Base-by-base conservation (phyloP, 1,284 basidiomycete species). In the Boletus semigastroideus region DNA sequence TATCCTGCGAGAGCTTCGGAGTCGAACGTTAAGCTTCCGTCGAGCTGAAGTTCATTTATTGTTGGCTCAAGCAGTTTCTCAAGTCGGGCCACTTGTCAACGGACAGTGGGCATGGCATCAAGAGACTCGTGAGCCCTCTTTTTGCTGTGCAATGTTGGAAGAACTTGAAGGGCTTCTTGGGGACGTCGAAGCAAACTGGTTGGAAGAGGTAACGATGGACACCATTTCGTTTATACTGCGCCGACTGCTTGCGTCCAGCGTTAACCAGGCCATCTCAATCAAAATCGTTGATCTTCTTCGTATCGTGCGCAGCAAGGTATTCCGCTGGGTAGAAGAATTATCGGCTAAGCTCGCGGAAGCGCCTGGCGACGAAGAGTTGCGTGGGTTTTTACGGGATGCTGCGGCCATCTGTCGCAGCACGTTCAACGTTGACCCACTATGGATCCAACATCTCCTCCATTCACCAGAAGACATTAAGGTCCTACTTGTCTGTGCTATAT, bases 1-100 rank as follows among this genome's bases (percentile, higher is more conserved):
- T 49, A 72, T 81, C 13, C 54, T 70, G 5, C 66, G 73, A 27
- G 76, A 76, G 53, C 51, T 79, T 16, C 63, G 63, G 13, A 65
- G 67, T 14, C 65, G 67, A 11, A 55, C 55, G 0, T 56, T 82
- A 25, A 71, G 63, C 1, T 74, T 79, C 42, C 59, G 61, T 27
- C 52, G 61, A 1, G 61, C 67, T 0, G 75, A 73, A 17, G 75
- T 80, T 0, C 66, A 49, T 22, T 38, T 37, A 1, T 34, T 52
- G 12, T 16, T 52, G 2, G 39, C 34, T 12, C 46, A 49, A 19
- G 36, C 51, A 7, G 28, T 16, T 3, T 28, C 36, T 17, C 48
- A 52, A 43, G 66, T 74, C 1, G 80, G 79, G 1, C 64, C 64
- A 0, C 43, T 62, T 20, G 56, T 56, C 2, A 34, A 45, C 1